phyloP scores from a whole-genome alignment of 352 stramenopile genomes.

The Pythium aphanidermatum region DNA sequence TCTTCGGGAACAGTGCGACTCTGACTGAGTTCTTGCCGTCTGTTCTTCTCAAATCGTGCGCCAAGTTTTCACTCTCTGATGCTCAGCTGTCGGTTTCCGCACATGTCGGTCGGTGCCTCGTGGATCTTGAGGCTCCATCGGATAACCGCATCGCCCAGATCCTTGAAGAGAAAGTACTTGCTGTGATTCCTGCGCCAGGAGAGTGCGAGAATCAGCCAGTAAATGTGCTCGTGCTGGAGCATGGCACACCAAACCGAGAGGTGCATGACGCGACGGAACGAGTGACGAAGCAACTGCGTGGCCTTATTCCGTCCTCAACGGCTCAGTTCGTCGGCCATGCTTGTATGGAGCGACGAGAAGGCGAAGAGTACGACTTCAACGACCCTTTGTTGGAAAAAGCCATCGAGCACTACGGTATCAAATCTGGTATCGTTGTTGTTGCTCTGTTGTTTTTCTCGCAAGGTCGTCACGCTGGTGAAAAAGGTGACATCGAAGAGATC shows the following conservation, averaged over 20 bases:
- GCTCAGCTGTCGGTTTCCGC: not conserved
- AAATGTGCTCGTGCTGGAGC: conserved; percentile 68
- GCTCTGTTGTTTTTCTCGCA: conserved; percentile 76
- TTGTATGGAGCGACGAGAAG: conserved; percentile 77
- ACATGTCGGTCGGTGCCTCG: conserved; percentile 53
- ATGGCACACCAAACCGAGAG: conserved; percentile 59
- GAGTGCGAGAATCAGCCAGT: conserved; percentile 21
- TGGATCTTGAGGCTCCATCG: conserved; percentile 35
- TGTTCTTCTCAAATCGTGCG: conserved; percentile 44
- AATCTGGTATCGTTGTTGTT: conserved; percentile 52
- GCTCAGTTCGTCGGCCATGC: conserved; percentile 47
- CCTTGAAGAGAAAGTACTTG: conserved; percentile 39
- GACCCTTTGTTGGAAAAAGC: conserved; percentile 66
- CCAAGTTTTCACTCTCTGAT: not conserved
- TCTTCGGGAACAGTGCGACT: conserved; percentile 72
- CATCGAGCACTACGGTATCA: conserved; percentile 57
- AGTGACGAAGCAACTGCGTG: conserved; percentile 47
- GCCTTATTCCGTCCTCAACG: conserved; percentile 18
- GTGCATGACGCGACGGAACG: conserved; percentile 65
- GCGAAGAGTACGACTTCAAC: conserved; percentile 72
- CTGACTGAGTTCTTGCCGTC: conserved; percentile 71
- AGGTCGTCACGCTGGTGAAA: conserved; percentile 60
- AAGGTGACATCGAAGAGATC: conserved; percentile 78
- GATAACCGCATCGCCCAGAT: conserved; percentile 65
- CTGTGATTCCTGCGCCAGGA: conserved; percentile 22